These are phyloP conservation scores for Ophiostoma sp. DNA, from an alignment of 2,329 filamentous ascomycete species.

Conservation along the genomic window DNA sequence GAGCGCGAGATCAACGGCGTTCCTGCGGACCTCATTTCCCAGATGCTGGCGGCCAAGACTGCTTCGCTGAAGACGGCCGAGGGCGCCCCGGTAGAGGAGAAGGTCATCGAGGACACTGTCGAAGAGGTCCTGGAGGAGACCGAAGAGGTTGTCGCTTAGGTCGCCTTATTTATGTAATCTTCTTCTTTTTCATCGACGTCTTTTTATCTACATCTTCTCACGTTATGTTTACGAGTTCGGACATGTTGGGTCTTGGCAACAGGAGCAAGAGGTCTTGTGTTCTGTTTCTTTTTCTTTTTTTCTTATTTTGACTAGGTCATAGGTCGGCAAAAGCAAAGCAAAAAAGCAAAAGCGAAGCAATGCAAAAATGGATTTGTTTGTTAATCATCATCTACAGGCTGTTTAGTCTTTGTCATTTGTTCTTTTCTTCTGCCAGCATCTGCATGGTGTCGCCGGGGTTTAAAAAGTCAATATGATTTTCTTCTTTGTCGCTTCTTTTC, in stretches of 20 bases:
- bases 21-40: conserved; percentile 59
- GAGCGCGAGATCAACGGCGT: conserved; percentile 66
- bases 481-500: conserved; percentile 1
- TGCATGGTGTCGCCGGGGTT: conserved; percentile 3
- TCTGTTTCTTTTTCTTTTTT: not conserved
- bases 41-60: conserved; percentile 54
- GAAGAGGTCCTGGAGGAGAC: conserved; percentile 80
- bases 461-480: conserved; percentile 5
- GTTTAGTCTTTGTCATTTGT: not conserved
- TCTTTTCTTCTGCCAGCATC: not conserved
- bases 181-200: not conserved
- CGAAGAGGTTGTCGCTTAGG: conserved; percentile 62
- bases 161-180: not conserved
- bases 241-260: conserved; percentile 8
- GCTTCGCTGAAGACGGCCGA: conserved; percentile 51
- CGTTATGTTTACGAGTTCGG: not conserved
- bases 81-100: conserved; percentile 71
- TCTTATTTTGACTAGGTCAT: conserved; percentile 1
- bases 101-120: conserved; percentile 81
- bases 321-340: conserved; percentile 4
- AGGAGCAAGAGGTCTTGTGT: not conserved
- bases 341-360: not conserved
- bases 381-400: not conserved
- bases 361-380: not conserved
- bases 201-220: not conserved